Evolutionary conservation across 345 rosid species (phyloP).

Genomic region (Schrenkiella parvula): DNA sequence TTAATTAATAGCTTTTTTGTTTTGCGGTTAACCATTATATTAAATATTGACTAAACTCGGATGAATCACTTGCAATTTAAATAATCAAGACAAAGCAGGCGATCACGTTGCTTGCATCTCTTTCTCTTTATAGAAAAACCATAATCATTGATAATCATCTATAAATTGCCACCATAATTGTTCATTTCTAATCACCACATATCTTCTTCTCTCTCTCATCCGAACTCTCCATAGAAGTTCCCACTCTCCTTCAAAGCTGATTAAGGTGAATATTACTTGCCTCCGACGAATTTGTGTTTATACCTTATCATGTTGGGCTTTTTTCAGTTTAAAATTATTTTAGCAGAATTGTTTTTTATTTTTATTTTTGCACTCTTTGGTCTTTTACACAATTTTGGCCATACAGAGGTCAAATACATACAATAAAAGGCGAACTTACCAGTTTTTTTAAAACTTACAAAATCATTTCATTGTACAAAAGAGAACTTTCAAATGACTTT

Average conservation of each 20-base stretch:
- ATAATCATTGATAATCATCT: too few species aligned
- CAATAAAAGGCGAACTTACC: background rate
- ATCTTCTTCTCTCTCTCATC: background rate
- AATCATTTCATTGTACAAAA: background rate
- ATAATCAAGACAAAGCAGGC: constrained; percentile 7
- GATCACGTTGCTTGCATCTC: constrained; percentile 15
- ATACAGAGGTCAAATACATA: background rate
- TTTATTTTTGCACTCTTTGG: background rate
- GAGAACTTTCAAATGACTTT: background rate
- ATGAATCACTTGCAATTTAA: background rate
- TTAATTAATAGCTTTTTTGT: background rate
- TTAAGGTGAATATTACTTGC: constrained; percentile 10
- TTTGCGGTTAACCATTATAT: background rate
- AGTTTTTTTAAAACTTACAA: background rate
- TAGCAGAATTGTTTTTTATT: background rate
- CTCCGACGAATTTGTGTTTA: background rate
- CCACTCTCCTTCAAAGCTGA: constrained; percentile 5
- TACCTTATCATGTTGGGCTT: background rate
- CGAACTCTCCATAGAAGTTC: background rate
- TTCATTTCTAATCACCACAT: constrained; percentile 1
- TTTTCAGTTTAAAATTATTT: background rate
- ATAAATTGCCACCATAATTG: constrained; percentile 24
- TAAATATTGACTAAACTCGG: background rate
- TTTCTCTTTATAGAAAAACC: too few species aligned
- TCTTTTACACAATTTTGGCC: background rate